Evolutionary conservation across 169 alveolate genomes (phyloP).

Genomic region (Cystoisospora suis): DNA sequence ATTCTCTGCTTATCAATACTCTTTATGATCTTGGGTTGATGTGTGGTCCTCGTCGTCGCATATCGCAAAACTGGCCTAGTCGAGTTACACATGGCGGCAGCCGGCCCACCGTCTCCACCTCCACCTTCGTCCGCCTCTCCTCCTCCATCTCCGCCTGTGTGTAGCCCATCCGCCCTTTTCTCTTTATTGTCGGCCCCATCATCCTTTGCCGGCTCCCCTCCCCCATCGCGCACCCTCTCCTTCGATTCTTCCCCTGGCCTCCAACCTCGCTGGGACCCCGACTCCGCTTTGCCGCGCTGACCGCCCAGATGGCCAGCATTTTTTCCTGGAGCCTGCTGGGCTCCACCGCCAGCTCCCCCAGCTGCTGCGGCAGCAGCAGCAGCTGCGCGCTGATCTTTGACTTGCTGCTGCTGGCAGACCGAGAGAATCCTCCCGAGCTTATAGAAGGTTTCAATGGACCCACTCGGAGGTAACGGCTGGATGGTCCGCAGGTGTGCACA

Average conservation of each 20-base stretch:
- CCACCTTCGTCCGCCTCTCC: too few species aligned
- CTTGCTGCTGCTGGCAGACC: conserved; percentile 25
- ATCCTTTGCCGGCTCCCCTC: not conserved
- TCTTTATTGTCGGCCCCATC: not conserved
- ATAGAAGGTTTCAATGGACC: not conserved
- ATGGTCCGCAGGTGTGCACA: not conserved
- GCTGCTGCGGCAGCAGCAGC: not conserved
- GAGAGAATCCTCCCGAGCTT: not conserved
- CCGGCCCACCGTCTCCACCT: not conserved
- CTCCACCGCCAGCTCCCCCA: not conserved
- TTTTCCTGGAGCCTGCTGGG: not conserved
- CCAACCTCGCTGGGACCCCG: too few species aligned
- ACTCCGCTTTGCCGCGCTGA: not conserved
- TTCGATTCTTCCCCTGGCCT: too few species aligned
- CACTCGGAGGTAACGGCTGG: not conserved
- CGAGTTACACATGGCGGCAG: not conserved
- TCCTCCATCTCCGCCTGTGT: too few species aligned
- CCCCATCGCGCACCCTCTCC: not conserved
- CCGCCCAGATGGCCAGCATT: not conserved
- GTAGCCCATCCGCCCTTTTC: not conserved
- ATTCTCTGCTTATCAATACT: conserved; percentile 5
- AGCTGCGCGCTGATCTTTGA: conserved; percentile 4
- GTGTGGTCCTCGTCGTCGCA: not conserved
- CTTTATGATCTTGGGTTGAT: not conserved
- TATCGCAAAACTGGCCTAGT: conserved; percentile 5